Base-by-base conservation (phyloP, 768 basidiomycete species). In the Termitomyces sp. region DNA sequence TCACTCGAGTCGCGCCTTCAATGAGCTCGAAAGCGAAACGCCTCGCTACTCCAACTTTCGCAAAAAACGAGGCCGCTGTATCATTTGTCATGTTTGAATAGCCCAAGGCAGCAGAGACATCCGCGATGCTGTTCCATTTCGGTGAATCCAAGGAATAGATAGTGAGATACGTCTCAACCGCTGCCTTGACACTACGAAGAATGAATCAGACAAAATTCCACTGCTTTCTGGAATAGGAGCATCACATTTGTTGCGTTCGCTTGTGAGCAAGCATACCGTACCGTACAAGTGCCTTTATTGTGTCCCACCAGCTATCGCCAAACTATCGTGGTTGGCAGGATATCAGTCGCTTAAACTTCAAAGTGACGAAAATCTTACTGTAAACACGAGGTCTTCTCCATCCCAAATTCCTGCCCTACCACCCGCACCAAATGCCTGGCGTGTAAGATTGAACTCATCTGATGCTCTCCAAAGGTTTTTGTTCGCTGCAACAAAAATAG, bases 401-500 rank as follows among this genome's bases (percentile, higher is more conserved):
- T 98, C 90, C 92, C 92, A 95, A 52, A 96, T 77, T 1, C 86
- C 88, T 46, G 83, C 77, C 47, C 78, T 76, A 35, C 80, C 80
- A 26, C 80, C 80, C 33, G 76, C 74, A 2, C 70, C 66, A 57
- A 83, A 84, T 65, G 74, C 71, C 32, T 64, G 67, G 52, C 79
- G 76, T 3, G 80, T 83, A 22, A 95, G 76, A 60, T 87, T 86
- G 70, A 94, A 94, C 54, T 91, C 91, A 38, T 88, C 77, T 0
- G 85, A 80, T 2, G 94, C 95, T 55, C 92, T 83, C 80, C 80
- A 82, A 4, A 83, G 63, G 59, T 82, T 82, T 60, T 76, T 85
- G 74, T 97, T 94, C 5, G 77, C 81, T 55, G 79, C 63, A 13
- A 95, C 87, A 66, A 95, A 97, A 56, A 95, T 87, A n/a, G 86